Base-by-base conservation (phyloP, 768 basidiomycete genomes). In the Jaapia argillacea region DNA sequence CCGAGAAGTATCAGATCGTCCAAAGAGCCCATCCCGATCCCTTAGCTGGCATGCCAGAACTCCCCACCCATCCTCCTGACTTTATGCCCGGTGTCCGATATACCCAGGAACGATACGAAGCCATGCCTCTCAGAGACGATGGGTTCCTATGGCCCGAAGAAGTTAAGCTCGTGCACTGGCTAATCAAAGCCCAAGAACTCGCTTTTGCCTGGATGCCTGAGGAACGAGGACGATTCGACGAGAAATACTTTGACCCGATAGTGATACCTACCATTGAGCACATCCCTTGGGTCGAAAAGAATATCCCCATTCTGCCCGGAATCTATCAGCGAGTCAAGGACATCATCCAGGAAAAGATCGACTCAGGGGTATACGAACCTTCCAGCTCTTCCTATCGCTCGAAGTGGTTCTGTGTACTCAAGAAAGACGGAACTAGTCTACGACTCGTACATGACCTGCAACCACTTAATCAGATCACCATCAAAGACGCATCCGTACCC, bases 401-500 rank as follows among this genome's bases (percentile, higher is more conserved):
- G 0, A 33, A 53, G 2, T 68, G 65, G 67, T 69, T 71, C 40
- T 57, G 53, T 18, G 64, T 70, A 0, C 23, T 58, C 0, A 70
- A 70, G 48, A 63, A 65, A 36, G 58, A 48, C 46, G 63, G 55
- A 3, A 48, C 44, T 3, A 10, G 10, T 10, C 43, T 55, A 0
- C 43, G 61, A 4, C 51, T 67, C 1, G 65, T 72, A 0, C 66
- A 69, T 39, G 58, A 64, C 36, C 45, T 71, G 0, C 58, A 66
- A 40, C 65, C 62, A 0, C 50, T 70, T 0, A 71, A 71, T 43
- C 42, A 45, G 18, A 60, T 71, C 1, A 58, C 62, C 0, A 66
- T 72, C 2, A 36, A 53, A 6, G 64, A 69, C 45, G 61, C 65
- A 4, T 64, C 59, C 0, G 22, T 64, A 0, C 54, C 58, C 1